Evolutionary conservation across 495 filamentous ascomycete species (phyloP), one percentile per base, ranked within the genome.

Genomic region (Hypomontagnella monticulosa): DNA sequence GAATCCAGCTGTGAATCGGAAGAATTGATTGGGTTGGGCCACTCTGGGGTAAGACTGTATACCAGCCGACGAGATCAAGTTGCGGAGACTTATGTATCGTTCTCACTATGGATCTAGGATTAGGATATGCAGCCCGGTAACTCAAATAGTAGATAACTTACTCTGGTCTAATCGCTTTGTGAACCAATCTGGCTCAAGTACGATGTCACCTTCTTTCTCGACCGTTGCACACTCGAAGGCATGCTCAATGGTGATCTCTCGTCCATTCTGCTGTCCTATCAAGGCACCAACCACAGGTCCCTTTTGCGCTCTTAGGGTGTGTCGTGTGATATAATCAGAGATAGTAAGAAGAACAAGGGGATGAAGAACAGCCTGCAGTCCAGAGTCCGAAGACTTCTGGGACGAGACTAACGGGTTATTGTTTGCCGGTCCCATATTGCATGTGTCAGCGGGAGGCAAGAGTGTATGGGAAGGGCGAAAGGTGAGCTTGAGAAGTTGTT

Each of bases 331-430:
- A 76, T 93, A 94, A 79, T 99, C 95, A 50, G 93, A 97, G 61
- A 99, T 93, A 15, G 91, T 96, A 77, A 99, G 91, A 50, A 98
- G 87, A 30, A 96, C 92, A 8, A 99, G 88, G 40, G 95, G 95
- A 72, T 99, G 95, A 4, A 99, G 87, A 67, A 92, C 89, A 27
- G 93, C 88, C 66, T 91, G 86, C 14, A 96, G 86, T 18, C 90
- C 88, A 11, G 91, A 91, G 57, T 93, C 91, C 8, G 90, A 86
- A 69, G 89, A 76, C 63, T 81, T 79, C 59, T 83, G 80, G 8
- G 76, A 75, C 7, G 83, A 86, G 16, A 85, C 33, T 30, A 82
- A 70, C n/a, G 78, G 73, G 62, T 79, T 77, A 20, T 42, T 15
- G 19, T 59, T 19, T 18, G 27, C 54, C 20, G 50, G 32, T 37